A percentile compares a stretch with the other conserved stretches of the same genome.
These are phyloP conservation scores for Apostasia ramifera DNA, from an alignment of 106 monocot species.

Conservation along the genomic window DNA sequence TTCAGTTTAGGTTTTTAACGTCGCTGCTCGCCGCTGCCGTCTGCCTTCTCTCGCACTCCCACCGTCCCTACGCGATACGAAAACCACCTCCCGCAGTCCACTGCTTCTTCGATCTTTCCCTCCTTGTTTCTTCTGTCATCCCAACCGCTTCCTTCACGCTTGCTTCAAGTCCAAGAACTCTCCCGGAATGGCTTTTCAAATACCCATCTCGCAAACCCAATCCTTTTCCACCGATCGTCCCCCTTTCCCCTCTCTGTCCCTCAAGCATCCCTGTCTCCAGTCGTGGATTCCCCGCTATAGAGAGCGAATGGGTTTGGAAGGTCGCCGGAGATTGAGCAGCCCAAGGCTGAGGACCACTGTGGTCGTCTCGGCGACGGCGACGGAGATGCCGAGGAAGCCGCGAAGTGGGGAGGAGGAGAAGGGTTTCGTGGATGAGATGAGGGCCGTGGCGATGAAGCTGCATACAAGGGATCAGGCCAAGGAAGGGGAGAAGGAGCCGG, in stretches of 20 bases:
- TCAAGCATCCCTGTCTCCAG: neutral
- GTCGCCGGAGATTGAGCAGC: neutral
- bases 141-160: slow-evolving; percentile 1
- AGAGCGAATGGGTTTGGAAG: neutral
- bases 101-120: neutral
- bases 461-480: slow-evolving; percentile 67
- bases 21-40: too few relatives aligned
- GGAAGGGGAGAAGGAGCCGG: slow-evolving; percentile 63
- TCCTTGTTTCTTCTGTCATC: neutral
- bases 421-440: slow-evolving; percentile 71
- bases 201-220: neutral
- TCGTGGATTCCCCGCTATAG: neutral
- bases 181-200: slow-evolving; percentile 2
- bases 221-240: neutral
- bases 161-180: neutral
- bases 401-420: slow-evolving; percentile 18
- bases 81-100: neutral
- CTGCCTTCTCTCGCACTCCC: too few relatives aligned
- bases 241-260: neutral
- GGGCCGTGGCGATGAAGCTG: slow-evolving; percentile 60
- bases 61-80: neutral
- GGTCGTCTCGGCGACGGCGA: slow-evolving; percentile 10
- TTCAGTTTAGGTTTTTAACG: too few relatives aligned
- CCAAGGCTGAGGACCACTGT: neutral
- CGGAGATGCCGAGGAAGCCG: slow-evolving; percentile 31